Evolutionary conservation across 306 rosid genomes (phyloP).

Genomic region (Prunus campanulata): DNA sequence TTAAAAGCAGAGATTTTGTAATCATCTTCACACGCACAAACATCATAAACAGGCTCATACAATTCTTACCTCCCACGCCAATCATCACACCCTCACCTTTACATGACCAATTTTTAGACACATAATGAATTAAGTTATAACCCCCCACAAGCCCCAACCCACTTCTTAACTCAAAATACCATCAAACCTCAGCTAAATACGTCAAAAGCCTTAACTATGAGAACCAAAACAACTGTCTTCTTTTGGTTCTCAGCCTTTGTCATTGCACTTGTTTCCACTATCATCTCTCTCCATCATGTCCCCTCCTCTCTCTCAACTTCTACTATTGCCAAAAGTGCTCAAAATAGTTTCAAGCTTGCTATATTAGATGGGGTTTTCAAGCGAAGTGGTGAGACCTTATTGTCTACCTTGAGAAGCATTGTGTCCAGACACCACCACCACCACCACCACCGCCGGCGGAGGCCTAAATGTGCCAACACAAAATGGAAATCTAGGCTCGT

Average conservation of each 20-base stretch:
- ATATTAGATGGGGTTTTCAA: constrained; percentile 27
- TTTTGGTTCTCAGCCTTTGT: constrained; percentile 46
- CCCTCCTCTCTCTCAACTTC: constrained; percentile 19
- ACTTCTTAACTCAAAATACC: constrained; percentile 21
- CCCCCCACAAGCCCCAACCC: constrained; percentile 16
- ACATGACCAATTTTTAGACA: constrained; percentile 16
- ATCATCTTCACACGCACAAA: constrained; percentile 20
- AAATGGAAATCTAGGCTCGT: constrained; percentile 46
- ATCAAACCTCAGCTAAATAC: background rate
- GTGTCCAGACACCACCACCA: constrained; percentile 28
- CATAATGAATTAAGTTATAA: constrained; percentile 13
- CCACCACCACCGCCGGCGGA: constrained; percentile 21
- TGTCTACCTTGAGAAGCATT: constrained; percentile 35
- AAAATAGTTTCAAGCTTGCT: constrained; percentile 18
- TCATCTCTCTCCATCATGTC: constrained; percentile 22
- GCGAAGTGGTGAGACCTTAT: constrained; percentile 40
- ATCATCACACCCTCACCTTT: constrained; percentile 20
- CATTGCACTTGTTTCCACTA: constrained; percentile 42
- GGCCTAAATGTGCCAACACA: constrained; percentile 33
- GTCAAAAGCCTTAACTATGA: constrained; percentile 31
- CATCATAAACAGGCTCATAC: constrained; percentile 13
- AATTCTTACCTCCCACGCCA: constrained; percentile 57
- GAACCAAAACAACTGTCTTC: constrained; percentile 38
- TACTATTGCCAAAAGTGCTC: constrained; percentile 11
- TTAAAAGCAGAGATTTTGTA: constrained; percentile 12